A percentile compares a stretch with the other conserved stretches of the same genome.
Conservation (phyloP, 495 filamentous ascomycete species). For the Darksidea phi region DNA sequence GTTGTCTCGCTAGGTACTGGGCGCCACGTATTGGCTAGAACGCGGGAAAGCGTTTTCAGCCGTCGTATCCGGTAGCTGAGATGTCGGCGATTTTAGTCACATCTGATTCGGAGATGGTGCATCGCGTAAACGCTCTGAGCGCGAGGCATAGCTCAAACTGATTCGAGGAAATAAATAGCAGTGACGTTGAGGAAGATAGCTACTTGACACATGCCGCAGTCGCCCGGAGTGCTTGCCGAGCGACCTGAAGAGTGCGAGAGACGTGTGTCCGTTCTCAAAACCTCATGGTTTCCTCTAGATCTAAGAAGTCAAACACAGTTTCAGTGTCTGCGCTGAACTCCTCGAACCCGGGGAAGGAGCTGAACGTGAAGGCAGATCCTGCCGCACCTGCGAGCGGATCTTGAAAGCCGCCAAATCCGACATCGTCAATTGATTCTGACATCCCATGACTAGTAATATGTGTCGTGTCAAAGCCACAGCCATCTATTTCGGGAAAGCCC, state of each 20-base stretch:
- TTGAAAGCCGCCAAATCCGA: slow-evolving; percentile 5
- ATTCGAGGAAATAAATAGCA: too few species aligned
- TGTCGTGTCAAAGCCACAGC: neutral
- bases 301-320: slow-evolving; percentile 13
- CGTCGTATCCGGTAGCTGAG: too few species aligned
- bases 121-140: too few species aligned
- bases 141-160: too few species aligned
- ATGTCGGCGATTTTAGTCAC: too few species aligned
- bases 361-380: slow-evolving; percentile 14
- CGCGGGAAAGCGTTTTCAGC: too few species aligned
- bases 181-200: too few species aligned
- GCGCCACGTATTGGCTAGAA: neutral
- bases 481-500: slow-evolving; percentile 1
- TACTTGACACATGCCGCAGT: too few species aligned
- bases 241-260: too few species aligned
- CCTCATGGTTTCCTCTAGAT: slow-evolving; percentile 2
- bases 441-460: neutral
- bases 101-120: too few species aligned
- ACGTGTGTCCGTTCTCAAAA: too few species aligned
- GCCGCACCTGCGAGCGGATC: slow-evolving; percentile 2
- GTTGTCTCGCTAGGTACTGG: neutral
- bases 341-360: slow-evolving; percentile 2
- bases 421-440: neutral
- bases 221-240: too few species aligned
- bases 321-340: neutral